Evolutionary conservation across 164 flowering plant genomes (phyloP), one percentile per base, ranked within the genome.

Genomic region (Nelumbo lutea): DNA sequence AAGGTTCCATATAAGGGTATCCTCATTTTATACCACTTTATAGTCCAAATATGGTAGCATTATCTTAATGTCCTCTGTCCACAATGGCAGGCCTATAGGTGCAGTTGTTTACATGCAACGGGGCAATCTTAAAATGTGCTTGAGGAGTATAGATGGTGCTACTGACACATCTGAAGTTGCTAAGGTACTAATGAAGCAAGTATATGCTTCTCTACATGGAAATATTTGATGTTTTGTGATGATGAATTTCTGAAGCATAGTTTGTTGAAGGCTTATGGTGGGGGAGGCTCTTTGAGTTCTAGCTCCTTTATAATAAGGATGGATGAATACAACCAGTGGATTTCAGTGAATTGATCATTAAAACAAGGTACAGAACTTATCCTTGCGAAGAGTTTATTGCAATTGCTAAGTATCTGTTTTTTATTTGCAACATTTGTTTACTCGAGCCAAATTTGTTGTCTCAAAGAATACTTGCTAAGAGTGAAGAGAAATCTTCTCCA

Each of bases 111-210:
- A 81, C 83, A 83, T 90, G 97, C 92, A 86, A 76, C 72, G 91
- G 10, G 79, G 74, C 1, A 87, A 89, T 81, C 91, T 94, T 27
- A 94, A 94, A 75, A 87, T 94, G 94, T 85, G 90, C 75, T 79
- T 95, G 78, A 87, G 96, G 80, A 95, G 93, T 75, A 82, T 75
- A 5, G 88, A 92, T 76, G 47, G 72, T 72, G 69, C 71, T 52
- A 85, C 88, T 68, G 93, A 95, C 81, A 92, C 97, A 39, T 90
- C 97, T 62, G 97, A 90, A 85, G 74, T 95, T 78, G 90, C 98
- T 38, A 92, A 92, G 94, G 99, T 95, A 44, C 5, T 51, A 38
- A 52, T 47, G 42, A 55, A 42, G n/a, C 59, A 13, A 3, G 45
- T 42, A n/a, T 47, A 11, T 58, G 11, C 40, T 2, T 1, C 9